Percentiles rank a stretch among this genome's conserved stretches.
phyloP scores from a whole-genome alignment of 169 alveolate species.

The Eimeria maxima region DNA sequence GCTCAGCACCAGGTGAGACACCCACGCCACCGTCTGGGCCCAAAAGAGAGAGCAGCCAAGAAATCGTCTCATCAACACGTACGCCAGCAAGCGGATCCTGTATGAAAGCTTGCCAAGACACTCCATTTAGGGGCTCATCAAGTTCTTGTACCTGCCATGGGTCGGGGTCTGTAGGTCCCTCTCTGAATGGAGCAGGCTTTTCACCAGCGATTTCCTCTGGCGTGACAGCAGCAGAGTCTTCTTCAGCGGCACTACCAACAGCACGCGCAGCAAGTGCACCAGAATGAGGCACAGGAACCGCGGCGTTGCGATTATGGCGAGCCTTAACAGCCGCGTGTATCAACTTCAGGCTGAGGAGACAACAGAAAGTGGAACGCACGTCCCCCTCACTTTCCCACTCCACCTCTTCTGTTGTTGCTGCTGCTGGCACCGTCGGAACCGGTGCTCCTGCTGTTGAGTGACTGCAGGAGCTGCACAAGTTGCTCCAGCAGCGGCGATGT shows the following conservation, averaged over 20 bases:
- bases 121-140: neutral
- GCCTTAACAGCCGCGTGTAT: slow-evolving; percentile 64
- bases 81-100: slow-evolving; percentile 68
- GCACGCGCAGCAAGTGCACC: neutral
- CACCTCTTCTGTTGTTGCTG: neutral
- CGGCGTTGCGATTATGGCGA: neutral
- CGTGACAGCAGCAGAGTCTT: neutral
- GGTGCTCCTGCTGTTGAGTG: slow-evolving; percentile 24
- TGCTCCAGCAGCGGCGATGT: slow-evolving; percentile 5
- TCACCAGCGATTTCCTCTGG: neutral
- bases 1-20: slow-evolving; percentile 85
- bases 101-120: slow-evolving; percentile 31
- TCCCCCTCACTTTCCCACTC: slow-evolving; percentile 64
- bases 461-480: neutral
- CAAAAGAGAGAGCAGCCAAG: slow-evolving; percentile 67
- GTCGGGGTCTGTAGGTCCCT: neutral
- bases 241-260: neutral
- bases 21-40: slow-evolving; percentile 86
- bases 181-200: neutral
- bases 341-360: slow-evolving; percentile 74
- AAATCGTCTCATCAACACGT: slow-evolving; percentile 29
- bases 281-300: neutral
- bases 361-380: slow-evolving; percentile 69
- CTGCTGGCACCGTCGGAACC: neutral
- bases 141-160: neutral